These are phyloP conservation scores for Xenosphaeropsis pyriputrescens DNA, from an alignment of 2,329 filamentous ascomycete genomes.

Conservation along the genomic window DNA sequence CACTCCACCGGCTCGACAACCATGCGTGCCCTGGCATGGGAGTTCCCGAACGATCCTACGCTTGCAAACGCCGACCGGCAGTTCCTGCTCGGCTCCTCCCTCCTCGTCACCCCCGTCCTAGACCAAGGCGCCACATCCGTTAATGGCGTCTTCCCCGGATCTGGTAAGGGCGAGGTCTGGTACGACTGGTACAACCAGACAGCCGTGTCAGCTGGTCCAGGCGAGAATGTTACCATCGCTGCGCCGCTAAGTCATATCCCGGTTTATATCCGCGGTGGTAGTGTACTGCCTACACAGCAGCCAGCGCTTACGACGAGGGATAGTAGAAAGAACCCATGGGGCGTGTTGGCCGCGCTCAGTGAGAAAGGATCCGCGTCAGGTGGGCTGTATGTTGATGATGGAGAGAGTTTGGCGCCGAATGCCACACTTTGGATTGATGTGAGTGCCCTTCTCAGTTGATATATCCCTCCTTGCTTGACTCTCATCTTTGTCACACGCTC, in stretches of 20 bases:
- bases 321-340: slow-evolving; percentile 50
- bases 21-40: slow-evolving; percentile 61
- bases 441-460: slow-evolving; percentile 7
- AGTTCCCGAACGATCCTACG: slow-evolving; percentile 56
- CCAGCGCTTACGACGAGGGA: slow-evolving; percentile 52
- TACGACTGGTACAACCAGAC: slow-evolving; percentile 67
- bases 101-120: slow-evolving; percentile 55
- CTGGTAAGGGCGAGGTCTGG: slow-evolving; percentile 42
- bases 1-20: slow-evolving; percentile 53
- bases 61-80: slow-evolving; percentile 54
- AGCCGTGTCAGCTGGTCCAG: slow-evolving; percentile 30
- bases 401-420: slow-evolving; percentile 45
- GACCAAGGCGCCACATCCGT: slow-evolving; percentile 45
- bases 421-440: slow-evolving; percentile 27
- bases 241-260: slow-evolving; percentile 57
- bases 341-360: slow-evolving; percentile 46
- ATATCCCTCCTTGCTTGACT: slow-evolving; percentile 27
- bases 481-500: neutral
- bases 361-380: slow-evolving; percentile 39
- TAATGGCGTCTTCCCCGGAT: slow-evolving; percentile 47
- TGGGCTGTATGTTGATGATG: slow-evolving; percentile 59
- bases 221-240: slow-evolving; percentile 42
- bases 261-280: slow-evolving; percentile 54
- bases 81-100: slow-evolving; percentile 52
- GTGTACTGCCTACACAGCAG: slow-evolving; percentile 52